Percentiles rank a stretch among this genome's conserved stretches.
Conservation (phyloP, 345 rosid genomes). For the Moringa oleifera region DNA sequence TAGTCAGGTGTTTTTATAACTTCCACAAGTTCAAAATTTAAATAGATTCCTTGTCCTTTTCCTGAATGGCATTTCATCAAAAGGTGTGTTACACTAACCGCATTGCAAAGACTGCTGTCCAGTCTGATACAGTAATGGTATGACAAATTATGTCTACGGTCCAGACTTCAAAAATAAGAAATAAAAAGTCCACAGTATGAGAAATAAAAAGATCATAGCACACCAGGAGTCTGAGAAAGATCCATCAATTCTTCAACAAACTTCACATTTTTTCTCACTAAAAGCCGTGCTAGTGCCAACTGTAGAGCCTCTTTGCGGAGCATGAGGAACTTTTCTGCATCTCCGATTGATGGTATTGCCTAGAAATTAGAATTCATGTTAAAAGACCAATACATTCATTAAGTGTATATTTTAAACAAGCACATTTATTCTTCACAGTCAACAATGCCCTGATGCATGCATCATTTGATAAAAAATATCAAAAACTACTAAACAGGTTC, state of each 20-base stretch:
- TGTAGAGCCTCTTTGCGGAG: slow-evolving; percentile 44
- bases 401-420: no score
- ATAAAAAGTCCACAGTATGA: background rate
- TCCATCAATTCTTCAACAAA: slow-evolving; percentile 51
- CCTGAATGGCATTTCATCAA: background rate
- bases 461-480: background rate
- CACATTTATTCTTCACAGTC: background rate
- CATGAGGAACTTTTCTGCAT: slow-evolving; percentile 70
- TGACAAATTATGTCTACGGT: no score
- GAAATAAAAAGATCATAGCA: slow-evolving; percentile 3
- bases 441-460: background rate
- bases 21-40: background rate
- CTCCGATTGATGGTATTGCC: slow-evolving; percentile 59
- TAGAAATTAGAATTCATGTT: slow-evolving; percentile 21
- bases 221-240: slow-evolving; percentile 51
- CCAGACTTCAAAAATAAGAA: no score
- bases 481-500: no score
- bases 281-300: slow-evolving; percentile 53
- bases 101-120: background rate
- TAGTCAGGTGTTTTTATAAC: background rate
- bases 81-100: background rate
- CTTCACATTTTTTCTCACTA: slow-evolving; percentile 59
- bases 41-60: background rate
- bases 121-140: no score
- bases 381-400: slow-evolving; percentile 12